phyloP scores from a whole-genome alignment of 805 yeast genomes.

The Kodamaea sagamina region DNA sequence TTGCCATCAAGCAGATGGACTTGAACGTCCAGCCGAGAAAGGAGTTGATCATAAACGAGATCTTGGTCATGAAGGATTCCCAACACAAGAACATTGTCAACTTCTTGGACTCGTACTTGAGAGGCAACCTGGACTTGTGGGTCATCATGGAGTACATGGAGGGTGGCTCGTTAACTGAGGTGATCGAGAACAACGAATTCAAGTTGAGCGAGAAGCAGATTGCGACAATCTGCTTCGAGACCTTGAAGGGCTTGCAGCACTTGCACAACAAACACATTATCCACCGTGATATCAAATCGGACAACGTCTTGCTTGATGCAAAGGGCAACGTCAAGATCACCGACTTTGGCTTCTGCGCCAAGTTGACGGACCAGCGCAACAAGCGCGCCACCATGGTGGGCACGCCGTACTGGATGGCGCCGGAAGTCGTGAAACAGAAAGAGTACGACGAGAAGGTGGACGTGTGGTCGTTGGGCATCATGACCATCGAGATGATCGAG shows the following conservation, averaged over 20 bases:
- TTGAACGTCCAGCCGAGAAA: slow-evolving; percentile 88
- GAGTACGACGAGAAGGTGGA: slow-evolving; percentile 83
- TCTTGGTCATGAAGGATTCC: slow-evolving; percentile 93
- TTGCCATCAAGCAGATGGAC: slow-evolving; percentile 97
- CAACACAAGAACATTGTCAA: slow-evolving; percentile 95
- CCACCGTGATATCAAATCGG: slow-evolving; percentile 58
- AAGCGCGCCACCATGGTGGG: slow-evolving; percentile 88
- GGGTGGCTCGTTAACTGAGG: slow-evolving; percentile 96
- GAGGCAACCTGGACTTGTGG: slow-evolving; percentile 84
- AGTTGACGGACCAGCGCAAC: slow-evolving; percentile 67
- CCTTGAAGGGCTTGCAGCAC: slow-evolving; percentile 87
- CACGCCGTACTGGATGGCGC: slow-evolving; percentile 91
- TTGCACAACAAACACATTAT: slow-evolving; percentile 90
- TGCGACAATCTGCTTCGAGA: slow-evolving; percentile 86
- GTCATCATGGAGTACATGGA: slow-evolving; percentile 99
- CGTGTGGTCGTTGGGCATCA: slow-evolving; percentile 80
- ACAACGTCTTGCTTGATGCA: slow-evolving; percentile 46
- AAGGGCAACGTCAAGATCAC: slow-evolving; percentile 47
- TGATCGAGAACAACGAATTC: slow-evolving; percentile 80
- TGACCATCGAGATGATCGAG: slow-evolving; percentile 87
- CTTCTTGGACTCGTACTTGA: slow-evolving; percentile 84
- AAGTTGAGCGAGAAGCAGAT: slow-evolving; percentile 83
- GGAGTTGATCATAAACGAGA: slow-evolving; percentile 93
- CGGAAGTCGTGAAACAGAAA: slow-evolving; percentile 78
- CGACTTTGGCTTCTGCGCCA: slow-evolving; percentile 58